Base-by-base conservation (phyloP, 768 basidiomycete genomes). In the Pholiota conissans region DNA sequence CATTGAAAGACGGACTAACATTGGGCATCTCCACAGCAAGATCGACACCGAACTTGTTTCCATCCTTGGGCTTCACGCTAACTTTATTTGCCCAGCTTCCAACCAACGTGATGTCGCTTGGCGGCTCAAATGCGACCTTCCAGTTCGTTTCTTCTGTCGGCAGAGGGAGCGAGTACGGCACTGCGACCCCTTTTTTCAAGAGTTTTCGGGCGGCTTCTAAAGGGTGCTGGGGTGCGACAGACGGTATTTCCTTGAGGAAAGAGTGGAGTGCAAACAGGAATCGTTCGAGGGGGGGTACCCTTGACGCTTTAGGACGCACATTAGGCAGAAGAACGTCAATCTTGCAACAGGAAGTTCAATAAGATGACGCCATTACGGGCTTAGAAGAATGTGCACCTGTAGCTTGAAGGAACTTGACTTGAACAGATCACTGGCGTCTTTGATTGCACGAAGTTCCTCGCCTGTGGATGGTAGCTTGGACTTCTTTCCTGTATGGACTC, bases 21-120 rank as follows among this genome's bases (percentile, higher is more conserved):
- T 83, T 70, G 9, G 94, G 93, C 92, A 97, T 96, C 69, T 93
- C 87, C 13, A 96, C 76, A 1, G 87, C 89, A 34, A 97, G 49
- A 69, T 96, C 95, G 1, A 95, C 85, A 6, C 80, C 82, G 61
- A 87, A 94, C 54, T 74, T 79, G 18, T 71, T 71, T 2, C 78
- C 80, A 65, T 89, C 91, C 59, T 84, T 88, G 40, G 79, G 80
- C 66, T 90, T 92, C 42, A 93, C 88, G 52, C 82, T 78, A 9
- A 88, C 76, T 64, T 87, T 85, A 58, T 91, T 89, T 0, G 86
- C 83, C 93, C 94, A 98, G 62, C 91, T 93, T 11, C 95, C 95
- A 1, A 87, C 86, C 3, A 98, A 72, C 5, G 84, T 77, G 18
- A 96, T 83, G 56, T 93, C 90, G 24, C 74, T 78, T 1, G 95